Base-by-base conservation (phyloP, 2,329 filamentous ascomycete genomes). In the Claviceps monticola region DNA sequence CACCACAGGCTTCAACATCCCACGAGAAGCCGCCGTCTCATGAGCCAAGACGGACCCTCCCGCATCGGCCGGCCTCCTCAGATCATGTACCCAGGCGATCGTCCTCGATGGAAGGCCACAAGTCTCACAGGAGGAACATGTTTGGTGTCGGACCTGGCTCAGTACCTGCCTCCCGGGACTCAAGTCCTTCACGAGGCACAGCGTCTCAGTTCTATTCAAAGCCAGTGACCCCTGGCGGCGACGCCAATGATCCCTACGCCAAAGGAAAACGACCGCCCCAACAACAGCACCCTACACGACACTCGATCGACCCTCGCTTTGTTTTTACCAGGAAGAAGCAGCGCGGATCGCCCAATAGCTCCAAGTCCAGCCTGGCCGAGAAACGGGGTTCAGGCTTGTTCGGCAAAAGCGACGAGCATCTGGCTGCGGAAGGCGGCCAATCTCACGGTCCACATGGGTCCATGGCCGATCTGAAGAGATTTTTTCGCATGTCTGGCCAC, bases 391-490 rank as follows among this genome's bases (percentile, higher is more conserved):
- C 76, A 0, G 68, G 63, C n/a, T 57, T 66, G 9, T 68, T 67
- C 49, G 58, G 61, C 16, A 56, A 63, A 62, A 39, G 69, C 71
- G 51, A 69, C 17, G 64, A 65, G 21, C 56, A 62, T 21, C 51
- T 57, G 1, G 56, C 57, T 7, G 62, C 59, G 14, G 63, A 66
- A 43, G 61, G 60, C 23, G 42, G 50, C 41, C 26, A n/a, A 16
- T 57, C 60, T 21, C 60, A 62, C n/a, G 56, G 56, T 8, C 53
- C 59, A 49, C 80, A 87, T 54, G 82, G 86, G 21, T 96, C 93
- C 5, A 97, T 97, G 86, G 84, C 86, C 3, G 91, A 97, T 61
- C 69, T 98, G 55, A 96, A 95, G 70, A 80, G 93, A n/a, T 98
- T 98, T 66, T 95, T 98, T 74, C 93, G 84, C 67, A 82, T 88